Conservation (phyloP, 257 asterid genomes). For the Gynochthodes officinalis region DNA sequence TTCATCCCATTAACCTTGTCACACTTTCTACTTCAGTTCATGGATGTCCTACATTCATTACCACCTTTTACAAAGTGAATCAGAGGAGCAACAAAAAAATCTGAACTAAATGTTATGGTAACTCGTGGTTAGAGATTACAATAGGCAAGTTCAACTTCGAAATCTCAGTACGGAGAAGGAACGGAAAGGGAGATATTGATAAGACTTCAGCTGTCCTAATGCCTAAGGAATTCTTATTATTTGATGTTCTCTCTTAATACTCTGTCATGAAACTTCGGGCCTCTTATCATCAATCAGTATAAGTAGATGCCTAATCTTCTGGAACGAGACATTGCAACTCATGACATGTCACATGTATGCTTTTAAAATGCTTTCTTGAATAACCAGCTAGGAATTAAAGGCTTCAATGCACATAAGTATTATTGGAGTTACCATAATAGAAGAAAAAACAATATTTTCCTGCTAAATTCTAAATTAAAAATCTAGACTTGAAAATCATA, state of each 20-base stretch:
- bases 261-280: not conserved
- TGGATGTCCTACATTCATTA: not conserved
- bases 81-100: too few relatives aligned
- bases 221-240: not conserved
- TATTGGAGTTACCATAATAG: not conserved
- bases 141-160: not conserved
- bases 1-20: constrained; percentile 5
- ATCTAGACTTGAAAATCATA: not conserved
- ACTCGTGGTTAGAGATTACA: not conserved
- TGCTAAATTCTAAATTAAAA: not conserved
- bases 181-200: too few relatives aligned
- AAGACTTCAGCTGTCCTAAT: not conserved
- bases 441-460: not conserved
- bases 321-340: not conserved
- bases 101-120: too few relatives aligned
- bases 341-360: not conserved
- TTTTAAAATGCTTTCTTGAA: not conserved
- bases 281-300: not conserved
- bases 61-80: not conserved
- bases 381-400: not conserved
- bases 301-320: not conserved
- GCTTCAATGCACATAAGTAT: constrained; percentile 1
- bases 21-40: not conserved
- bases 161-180: not conserved
- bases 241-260: not conserved